Percentiles rank a stretch among this genome's conserved stretches.
These are phyloP conservation scores for Phytopythium kandeliae DNA, from an alignment of 352 stramenopile species.

Conservation along the genomic window DNA sequence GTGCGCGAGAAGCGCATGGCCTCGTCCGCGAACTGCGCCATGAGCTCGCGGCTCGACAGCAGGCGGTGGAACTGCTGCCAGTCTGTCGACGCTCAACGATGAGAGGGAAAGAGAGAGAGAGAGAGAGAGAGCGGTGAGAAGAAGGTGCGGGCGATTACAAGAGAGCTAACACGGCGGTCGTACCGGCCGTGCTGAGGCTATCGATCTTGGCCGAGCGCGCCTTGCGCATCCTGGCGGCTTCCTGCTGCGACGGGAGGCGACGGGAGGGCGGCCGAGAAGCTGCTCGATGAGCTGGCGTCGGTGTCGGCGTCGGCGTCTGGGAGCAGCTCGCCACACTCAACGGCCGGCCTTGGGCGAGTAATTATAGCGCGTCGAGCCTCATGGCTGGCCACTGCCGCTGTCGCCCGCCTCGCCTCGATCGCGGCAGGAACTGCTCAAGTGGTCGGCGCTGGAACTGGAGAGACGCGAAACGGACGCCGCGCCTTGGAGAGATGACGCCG, in stretches of 20 bases:
- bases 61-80: conserved; percentile 73
- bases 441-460: background rate
- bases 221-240: conserved; percentile 38
- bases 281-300: background rate
- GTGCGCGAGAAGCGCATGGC: conserved; percentile 54
- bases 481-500: background rate
- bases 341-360: background rate
- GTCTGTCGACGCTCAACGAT: conserved; percentile 14
- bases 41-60: conserved; percentile 40
- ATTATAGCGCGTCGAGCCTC: conserved; percentile 1
- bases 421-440: no score
- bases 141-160: no score
- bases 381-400: no score
- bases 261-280: background rate
- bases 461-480: conserved; percentile 2
- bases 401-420: no score
- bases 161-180: no score
- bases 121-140: background rate
- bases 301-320: background rate
- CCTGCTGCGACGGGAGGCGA: no score
- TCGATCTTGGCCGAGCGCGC: conserved; percentile 60
- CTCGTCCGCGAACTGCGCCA: conserved; percentile 58
- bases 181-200: conserved; percentile 68
- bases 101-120: conserved; percentile 1
- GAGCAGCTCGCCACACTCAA: background rate